A percentile compares a stretch with the other conserved stretches of the same genome.
These are phyloP conservation scores for Daedaleopsis nitida DNA, from an alignment of 768 basidiomycete species.

Conservation along the genomic window DNA sequence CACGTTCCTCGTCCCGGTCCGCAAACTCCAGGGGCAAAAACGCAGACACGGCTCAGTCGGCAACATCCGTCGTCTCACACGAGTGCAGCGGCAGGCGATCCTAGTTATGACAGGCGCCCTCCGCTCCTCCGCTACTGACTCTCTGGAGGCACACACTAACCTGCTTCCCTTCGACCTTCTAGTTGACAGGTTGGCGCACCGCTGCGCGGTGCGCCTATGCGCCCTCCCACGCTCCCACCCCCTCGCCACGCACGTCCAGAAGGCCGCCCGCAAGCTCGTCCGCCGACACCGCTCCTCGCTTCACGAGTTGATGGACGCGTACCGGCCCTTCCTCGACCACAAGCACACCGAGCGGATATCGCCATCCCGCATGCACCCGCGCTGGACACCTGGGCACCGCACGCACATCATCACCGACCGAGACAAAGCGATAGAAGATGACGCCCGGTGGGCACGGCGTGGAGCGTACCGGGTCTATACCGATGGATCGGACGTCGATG, in stretches of 20 bases:
- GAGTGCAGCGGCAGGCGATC: constrained; percentile 26
- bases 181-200: too few relatives aligned
- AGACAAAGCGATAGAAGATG: constrained; percentile 11
- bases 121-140: constrained; percentile 26
- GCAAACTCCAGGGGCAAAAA: too few relatives aligned
- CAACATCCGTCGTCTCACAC: constrained; percentile 13
- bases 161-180: too few relatives aligned
- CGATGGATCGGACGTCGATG: constrained; percentile 33
- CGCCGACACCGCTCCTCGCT: constrained; percentile 23
- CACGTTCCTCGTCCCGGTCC: too few relatives aligned
- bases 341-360: too few relatives aligned
- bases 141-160: too few relatives aligned
- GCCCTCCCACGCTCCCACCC: too few relatives aligned
- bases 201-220: too few relatives aligned
- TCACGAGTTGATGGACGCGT: constrained; percentile 24
- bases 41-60: too few relatives aligned
- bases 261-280: constrained; percentile 7
- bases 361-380: constrained; percentile 12
- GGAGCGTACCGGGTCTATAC: constrained; percentile 25
- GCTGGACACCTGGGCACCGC: constrained; percentile 5
- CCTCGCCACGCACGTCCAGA: constrained; percentile 7
- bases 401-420: not conserved
- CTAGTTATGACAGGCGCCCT: constrained; percentile 27
- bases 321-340: constrained; percentile 13
- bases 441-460: not conserved